These are phyloP conservation scores for Suillus ampliporus DNA, from an alignment of 768 basidiomycete genomes.

Conservation along the genomic window DNA sequence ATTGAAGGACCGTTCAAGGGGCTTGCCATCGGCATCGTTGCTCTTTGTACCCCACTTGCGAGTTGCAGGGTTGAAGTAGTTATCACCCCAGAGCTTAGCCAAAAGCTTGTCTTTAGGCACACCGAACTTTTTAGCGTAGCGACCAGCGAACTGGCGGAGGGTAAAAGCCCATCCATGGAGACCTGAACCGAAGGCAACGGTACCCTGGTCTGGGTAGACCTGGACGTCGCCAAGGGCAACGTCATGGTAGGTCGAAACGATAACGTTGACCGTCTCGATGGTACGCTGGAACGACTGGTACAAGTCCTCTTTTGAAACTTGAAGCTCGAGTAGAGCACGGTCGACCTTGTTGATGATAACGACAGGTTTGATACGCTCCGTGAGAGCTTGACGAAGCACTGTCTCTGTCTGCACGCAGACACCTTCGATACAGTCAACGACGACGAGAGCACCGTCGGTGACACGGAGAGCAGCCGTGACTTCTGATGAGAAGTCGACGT, in stretches of 20 bases:
- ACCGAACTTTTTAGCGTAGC: constrained; percentile 99
- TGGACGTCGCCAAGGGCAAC: constrained; percentile 95
- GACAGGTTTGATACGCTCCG: constrained; percentile 99
- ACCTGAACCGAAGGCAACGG: constrained; percentile 98
- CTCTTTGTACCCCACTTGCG: constrained; percentile 92
- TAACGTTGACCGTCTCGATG: constrained; percentile 97
- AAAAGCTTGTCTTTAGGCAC: constrained; percentile 99
- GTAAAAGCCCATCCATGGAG: constrained; percentile 99
- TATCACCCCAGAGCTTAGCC: constrained; percentile 97
- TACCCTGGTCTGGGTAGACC: constrained; percentile 98
- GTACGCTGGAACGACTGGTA: constrained; percentile 98
- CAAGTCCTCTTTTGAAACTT: constrained; percentile 95
- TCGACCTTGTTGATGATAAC: constrained; percentile 99
- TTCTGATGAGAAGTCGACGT: constrained; percentile 99
- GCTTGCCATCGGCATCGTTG: constrained; percentile 80
- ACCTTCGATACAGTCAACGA: constrained; percentile 99
- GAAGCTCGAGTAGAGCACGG: constrained; percentile 97
- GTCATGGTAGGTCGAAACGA: constrained; percentile 97
- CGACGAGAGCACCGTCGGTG: constrained; percentile 98
- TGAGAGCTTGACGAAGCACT: constrained; percentile 94
- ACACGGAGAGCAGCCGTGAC: constrained; percentile 99
- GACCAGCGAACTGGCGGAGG: constrained; percentile 92
- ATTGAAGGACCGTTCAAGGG: constrained; percentile 98
- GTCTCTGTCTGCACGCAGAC: constrained; percentile 99
- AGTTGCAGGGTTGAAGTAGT: constrained; percentile 97